A percentile compares a stretch with the other conserved stretches of the same genome.
phyloP scores from a whole-genome alignment of 2,329 filamentous ascomycete species.

The Beauveria rudraprayagi region DNA sequence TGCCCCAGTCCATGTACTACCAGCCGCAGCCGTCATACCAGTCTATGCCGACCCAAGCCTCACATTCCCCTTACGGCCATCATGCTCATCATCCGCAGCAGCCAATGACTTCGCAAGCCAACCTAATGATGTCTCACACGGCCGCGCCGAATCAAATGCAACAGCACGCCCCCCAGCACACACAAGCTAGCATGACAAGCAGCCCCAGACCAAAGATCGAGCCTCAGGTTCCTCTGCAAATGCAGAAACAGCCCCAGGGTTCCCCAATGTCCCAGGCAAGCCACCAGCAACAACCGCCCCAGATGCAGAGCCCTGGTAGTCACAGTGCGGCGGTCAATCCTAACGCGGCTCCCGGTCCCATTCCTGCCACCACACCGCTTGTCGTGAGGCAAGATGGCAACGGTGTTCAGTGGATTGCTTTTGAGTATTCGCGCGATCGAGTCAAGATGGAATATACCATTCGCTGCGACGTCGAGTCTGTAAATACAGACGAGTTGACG shows the following conservation, averaged over 20 bases:
- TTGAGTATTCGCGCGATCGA: slow-evolving; percentile 92
- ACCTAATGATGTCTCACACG: slow-evolving; percentile 58
- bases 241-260: slow-evolving; percentile 38
- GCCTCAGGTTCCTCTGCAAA: slow-evolving; percentile 51
- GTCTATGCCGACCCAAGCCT: slow-evolving; percentile 56
- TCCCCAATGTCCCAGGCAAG: slow-evolving; percentile 27
- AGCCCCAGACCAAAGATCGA: slow-evolving; percentile 59
- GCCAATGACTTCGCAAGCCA: slow-evolving; percentile 56
- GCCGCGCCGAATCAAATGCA: slow-evolving; percentile 48
- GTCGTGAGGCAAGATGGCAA: slow-evolving; percentile 93
- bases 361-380: slow-evolving; percentile 89
- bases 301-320: slow-evolving; percentile 32
- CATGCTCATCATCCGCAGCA: slow-evolving; percentile 44
- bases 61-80: slow-evolving; percentile 53
- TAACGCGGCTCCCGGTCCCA: slow-evolving; percentile 89
- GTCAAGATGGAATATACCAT: slow-evolving; percentile 99
- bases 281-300: slow-evolving; percentile 29
- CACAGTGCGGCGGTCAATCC: slow-evolving; percentile 57
- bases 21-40: slow-evolving; percentile 53
- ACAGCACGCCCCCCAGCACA: slow-evolving; percentile 50
- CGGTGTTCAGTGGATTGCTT: slow-evolving; percentile 97
- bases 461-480: slow-evolving; percentile 92
- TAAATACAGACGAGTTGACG: slow-evolving; percentile 77
- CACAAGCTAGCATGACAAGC: slow-evolving; percentile 47
- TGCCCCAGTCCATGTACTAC: slow-evolving; percentile 76